phyloP scores from a whole-genome alignment of 2,329 filamentous ascomycete genomes.

The Metarhizium album region DNA sequence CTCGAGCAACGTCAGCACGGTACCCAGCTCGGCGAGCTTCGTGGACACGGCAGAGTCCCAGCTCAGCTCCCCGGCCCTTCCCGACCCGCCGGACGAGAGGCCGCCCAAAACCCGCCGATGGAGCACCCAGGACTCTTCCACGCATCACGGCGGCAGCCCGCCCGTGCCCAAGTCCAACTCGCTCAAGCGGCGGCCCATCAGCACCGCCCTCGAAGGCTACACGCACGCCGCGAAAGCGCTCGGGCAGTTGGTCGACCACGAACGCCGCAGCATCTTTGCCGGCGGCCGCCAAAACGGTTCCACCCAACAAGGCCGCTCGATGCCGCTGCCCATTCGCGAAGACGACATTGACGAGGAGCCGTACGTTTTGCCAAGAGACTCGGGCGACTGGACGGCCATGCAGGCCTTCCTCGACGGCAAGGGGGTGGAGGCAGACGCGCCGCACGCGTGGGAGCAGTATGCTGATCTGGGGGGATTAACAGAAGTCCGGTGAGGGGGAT shows the following conservation, averaged over 20 bases:
- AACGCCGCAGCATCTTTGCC: slow-evolving; percentile 10
- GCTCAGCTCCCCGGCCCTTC: slow-evolving; percentile 14
- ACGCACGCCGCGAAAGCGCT: slow-evolving; percentile 15
- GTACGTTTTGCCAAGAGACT: slow-evolving; percentile 16
- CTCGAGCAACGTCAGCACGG: slow-evolving; percentile 13
- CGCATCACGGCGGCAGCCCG: slow-evolving; percentile 10
- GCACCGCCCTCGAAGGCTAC: slow-evolving; percentile 17
- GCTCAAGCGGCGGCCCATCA: slow-evolving; percentile 17
- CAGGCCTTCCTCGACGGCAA: slow-evolving; percentile 23
- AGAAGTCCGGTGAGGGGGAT: slow-evolving; percentile 22
- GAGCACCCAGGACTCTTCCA: slow-evolving; percentile 16
- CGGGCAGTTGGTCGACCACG: slow-evolving; percentile 14
- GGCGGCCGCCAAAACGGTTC: slow-evolving; percentile 14
- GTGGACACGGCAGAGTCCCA: slow-evolving; percentile 17
- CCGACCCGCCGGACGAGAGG: slow-evolving; percentile 11
- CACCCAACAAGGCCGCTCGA: slow-evolving; percentile 10
- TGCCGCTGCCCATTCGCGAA: slow-evolving; percentile 8
- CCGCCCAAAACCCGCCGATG: slow-evolving; percentile 15
- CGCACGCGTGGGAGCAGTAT: slow-evolving; percentile 35
- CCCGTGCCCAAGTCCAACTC: slow-evolving; percentile 6
- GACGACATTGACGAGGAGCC: slow-evolving; percentile 17
- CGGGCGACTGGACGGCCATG: slow-evolving; percentile 27
- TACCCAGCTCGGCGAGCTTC: slow-evolving; percentile 17
- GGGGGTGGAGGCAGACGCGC: slow-evolving; percentile 8
- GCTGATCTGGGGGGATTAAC: slow-evolving; percentile 34